Base-by-base conservation (phyloP, 306 rosid genomes). In the Canavalia gladiata region DNA sequence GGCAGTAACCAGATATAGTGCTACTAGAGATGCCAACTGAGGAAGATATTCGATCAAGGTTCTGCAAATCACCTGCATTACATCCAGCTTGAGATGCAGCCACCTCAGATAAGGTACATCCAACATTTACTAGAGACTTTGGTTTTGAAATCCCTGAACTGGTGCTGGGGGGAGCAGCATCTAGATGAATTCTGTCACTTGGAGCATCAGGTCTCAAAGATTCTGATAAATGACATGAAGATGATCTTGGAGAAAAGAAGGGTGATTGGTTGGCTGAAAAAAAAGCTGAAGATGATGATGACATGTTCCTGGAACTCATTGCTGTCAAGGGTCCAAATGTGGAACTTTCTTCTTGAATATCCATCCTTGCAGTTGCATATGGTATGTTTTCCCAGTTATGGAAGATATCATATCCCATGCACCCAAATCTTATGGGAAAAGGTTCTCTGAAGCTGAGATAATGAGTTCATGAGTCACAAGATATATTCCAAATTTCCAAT, bases 251-350 rank as follows among this genome's bases (percentile, higher is more conserved):
- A 79, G 98, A 92, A 81, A 94, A 92, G 84, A 94, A 94, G 1
- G 98, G 98, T 5, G 98, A 94, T 74, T 92, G 98, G 71, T 88
- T 89, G 1, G 98, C 98, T 3, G 98, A 94, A 75, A 87, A 90
- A 80, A 94, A 94, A 8, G 85, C 86, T 18, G 97, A 92, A 68
- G 98, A 94, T 8, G 97, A 92, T 0, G 97, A 90, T 0, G 98
- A 94, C 87, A 90, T 75, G 41, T 92, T 92, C 86, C 97, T 91
- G 46, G 79, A 80, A 68, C 93, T 85, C 46, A 89, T 88, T 65
- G 92, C 89, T 29, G 81, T 82, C 83, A 90, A 78, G 68, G 92
- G 87, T 64, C 87, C 85, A 57, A 90, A 87, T 39, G 91, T 82
- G 78, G 87, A 82, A 89, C 91, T 88, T 45, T 92, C 98, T 81